Base-by-base conservation (phyloP, 129 eudicot species). In the Silybum marianum region DNA sequence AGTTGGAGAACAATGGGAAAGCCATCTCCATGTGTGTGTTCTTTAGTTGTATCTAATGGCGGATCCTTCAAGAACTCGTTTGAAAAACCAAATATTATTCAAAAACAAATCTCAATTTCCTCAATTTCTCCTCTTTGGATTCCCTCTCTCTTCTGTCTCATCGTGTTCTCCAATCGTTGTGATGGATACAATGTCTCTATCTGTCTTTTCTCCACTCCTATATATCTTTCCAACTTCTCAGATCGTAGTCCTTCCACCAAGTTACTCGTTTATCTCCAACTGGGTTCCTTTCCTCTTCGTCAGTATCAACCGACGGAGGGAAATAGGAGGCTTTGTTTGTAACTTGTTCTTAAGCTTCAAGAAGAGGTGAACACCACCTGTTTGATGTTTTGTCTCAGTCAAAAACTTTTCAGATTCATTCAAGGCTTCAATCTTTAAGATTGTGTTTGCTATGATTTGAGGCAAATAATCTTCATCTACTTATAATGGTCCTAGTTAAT, bases 141-240 rank as follows among this genome's bases (percentile, higher is more conserved):
- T 80, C 83, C 26, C 87, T 84, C 81, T 84, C 87, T 71, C 40
- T 18, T 18, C 82, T 85, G 88, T 85, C 66, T 71, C 82, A 81
- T 81, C 19, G 88, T 85, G 79, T 81, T 76, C 88, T 85, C 79
- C 88, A 77, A 71, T 81, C 78, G 88, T 76, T 78, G 67, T 77
- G 85, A 85, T 81, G 73, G 22, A 76, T 62, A 63, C 85, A 74
- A 81, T 85, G 88, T 65, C 80, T 73, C 44, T 71, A n/a, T 76
- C 34, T 81, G 79, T 80, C 82, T 71, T 25, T 34, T 40, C 68
- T 28, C 28, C 10, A 12, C 48, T 11, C 36, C 75, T 85, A 85
- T 85, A 74, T 81, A 85, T 85, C 16, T 12, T n/a, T 42, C 58
- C 21, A 54, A 32, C 18, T 73, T 72, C 44, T 60, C 82, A 16